These are phyloP conservation scores for Jamesozyma lodderae DNA, from an alignment of 805 yeast genomes.

Conservation along the genomic window DNA sequence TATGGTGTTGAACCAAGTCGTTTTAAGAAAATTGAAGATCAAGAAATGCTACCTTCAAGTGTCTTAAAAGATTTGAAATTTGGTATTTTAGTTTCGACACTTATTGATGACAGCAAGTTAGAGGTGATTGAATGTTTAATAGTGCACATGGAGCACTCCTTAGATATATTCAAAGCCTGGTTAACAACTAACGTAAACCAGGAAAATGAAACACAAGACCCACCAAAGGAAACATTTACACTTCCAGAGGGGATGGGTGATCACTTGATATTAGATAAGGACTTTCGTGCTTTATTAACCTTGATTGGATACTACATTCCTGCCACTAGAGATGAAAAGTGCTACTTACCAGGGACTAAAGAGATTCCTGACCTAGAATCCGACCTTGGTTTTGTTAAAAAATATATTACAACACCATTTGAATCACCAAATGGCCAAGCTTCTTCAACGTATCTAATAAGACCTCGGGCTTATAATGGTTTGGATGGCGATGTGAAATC, in stretches of 20 bases:
- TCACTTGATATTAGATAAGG: slow-evolving; percentile 17
- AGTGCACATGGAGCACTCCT: slow-evolving; percentile 12
- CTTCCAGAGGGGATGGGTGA: slow-evolving; percentile 3
- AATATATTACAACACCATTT: slow-evolving; percentile 20
- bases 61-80: slow-evolving; percentile 19
- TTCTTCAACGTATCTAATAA: slow-evolving; percentile 21
- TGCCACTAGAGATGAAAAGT: slow-evolving; percentile 8
- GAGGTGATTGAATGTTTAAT: slow-evolving; percentile 17
- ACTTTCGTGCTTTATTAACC: slow-evolving; percentile 22
- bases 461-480: slow-evolving; percentile 7
- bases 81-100: slow-evolving; percentile 28
- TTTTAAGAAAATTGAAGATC: slow-evolving; percentile 18
- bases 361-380: slow-evolving; percentile 10
- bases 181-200: slow-evolving; percentile 6
- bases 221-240: slow-evolving; percentile 12
- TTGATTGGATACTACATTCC: slow-evolving; percentile 22
- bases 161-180: slow-evolving; percentile 15
- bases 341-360: slow-evolving; percentile 13
- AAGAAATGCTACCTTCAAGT: slow-evolving; percentile 16
- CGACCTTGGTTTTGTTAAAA: slow-evolving; percentile 11
- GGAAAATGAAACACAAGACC: slow-evolving; percentile 8
- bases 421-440: slow-evolving; percentile 23
- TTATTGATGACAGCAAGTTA: slow-evolving; percentile 26
- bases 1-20: slow-evolving; percentile 19
- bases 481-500: too few relatives aligned